Evolutionary conservation across 2,329 filamentous ascomycete genomes (phyloP).

Genomic region (Rhynchosporium graminicola): DNA sequence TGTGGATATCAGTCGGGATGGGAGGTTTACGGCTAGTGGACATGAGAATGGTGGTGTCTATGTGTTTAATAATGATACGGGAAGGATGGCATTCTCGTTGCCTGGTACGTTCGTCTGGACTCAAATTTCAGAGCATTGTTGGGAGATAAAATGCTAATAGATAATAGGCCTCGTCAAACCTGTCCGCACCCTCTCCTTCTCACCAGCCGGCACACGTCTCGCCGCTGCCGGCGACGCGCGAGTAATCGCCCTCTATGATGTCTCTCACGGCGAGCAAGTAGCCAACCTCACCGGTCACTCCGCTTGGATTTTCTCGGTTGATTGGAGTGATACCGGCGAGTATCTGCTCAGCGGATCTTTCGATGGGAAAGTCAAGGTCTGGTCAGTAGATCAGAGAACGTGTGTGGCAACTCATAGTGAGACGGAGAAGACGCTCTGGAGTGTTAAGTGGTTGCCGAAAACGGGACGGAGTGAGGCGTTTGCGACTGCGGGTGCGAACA

Average conservation of each 20-base stretch:
- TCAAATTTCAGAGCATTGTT: background rate
- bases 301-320: constrained; percentile 86
- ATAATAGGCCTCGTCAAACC: constrained; percentile 76
- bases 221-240: constrained; percentile 88
- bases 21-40: constrained; percentile 83
- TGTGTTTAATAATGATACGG: constrained; percentile 91
- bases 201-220: constrained; percentile 78
- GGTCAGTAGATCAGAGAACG: constrained; percentile 79
- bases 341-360: constrained; percentile 85
- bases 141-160: constrained; percentile 28
- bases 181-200: constrained; percentile 84
- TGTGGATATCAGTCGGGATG: constrained; percentile 78
- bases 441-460: constrained; percentile 81
- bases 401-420: constrained; percentile 95
- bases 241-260: constrained; percentile 89
- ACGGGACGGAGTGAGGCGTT: constrained; percentile 67
- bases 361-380: constrained; percentile 94
- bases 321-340: constrained; percentile 93
- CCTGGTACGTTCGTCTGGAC: constrained; percentile 56
- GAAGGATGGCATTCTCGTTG: constrained; percentile 81
- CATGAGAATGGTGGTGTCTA: constrained; percentile 92
- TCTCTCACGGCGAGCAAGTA: constrained; percentile 88
- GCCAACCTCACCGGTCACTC: constrained; percentile 78
- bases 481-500: constrained; percentile 74
- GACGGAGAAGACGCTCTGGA: constrained; percentile 82